Conservation (phyloP, 768 basidiomycete species). For the Leccinum longicurvipes region DNA sequence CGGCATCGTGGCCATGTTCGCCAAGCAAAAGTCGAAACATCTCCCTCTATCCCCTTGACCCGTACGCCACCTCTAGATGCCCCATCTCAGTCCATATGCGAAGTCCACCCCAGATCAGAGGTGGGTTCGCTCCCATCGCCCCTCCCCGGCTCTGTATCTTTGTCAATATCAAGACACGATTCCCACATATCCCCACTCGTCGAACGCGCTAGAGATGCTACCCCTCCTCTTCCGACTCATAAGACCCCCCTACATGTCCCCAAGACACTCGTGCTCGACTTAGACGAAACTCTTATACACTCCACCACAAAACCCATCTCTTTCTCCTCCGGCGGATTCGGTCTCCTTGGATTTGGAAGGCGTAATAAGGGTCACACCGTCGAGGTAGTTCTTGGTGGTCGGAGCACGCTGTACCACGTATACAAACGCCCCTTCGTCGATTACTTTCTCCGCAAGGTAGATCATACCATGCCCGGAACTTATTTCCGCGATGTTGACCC, state of each 20-base stretch:
- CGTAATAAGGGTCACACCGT: conserved; percentile 80
- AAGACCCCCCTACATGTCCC: conserved; percentile 75
- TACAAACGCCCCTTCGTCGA: conserved; percentile 98
- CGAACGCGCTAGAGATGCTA: conserved; percentile 40
- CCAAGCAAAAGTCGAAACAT: too few relatives aligned
- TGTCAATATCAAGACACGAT: conserved; percentile 8
- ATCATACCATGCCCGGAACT: conserved; percentile 14
- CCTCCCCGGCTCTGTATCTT: conserved; percentile 7
- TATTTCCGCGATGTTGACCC: conserved; percentile 5
- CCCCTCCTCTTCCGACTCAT: conserved; percentile 47
- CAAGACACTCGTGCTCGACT: conserved; percentile 94
- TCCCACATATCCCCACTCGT: conserved; percentile 17
- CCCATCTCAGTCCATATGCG: conserved; percentile 5
- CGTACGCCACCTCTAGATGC: conserved; percentile 22
- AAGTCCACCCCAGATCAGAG: conserved; percentile 12
- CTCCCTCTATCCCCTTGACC: conserved; percentile 21
- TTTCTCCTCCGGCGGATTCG: conserved; percentile 45
- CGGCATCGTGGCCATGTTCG: too few relatives aligned
- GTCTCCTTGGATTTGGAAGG: conserved; percentile 58
- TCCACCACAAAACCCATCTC: conserved; percentile 83
- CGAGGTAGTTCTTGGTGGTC: conserved; percentile 86
- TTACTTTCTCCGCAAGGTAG: conserved; percentile 85
- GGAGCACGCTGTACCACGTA: conserved; percentile 92
- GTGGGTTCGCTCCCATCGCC: conserved; percentile 20
- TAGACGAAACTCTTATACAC: conserved; percentile 98